Percentiles rank a stretch among this genome's conserved stretches.
These are phyloP conservation scores for Zoysia matrella DNA, from an alignment of 202 grass and related monocot species.

Conservation along the genomic window DNA sequence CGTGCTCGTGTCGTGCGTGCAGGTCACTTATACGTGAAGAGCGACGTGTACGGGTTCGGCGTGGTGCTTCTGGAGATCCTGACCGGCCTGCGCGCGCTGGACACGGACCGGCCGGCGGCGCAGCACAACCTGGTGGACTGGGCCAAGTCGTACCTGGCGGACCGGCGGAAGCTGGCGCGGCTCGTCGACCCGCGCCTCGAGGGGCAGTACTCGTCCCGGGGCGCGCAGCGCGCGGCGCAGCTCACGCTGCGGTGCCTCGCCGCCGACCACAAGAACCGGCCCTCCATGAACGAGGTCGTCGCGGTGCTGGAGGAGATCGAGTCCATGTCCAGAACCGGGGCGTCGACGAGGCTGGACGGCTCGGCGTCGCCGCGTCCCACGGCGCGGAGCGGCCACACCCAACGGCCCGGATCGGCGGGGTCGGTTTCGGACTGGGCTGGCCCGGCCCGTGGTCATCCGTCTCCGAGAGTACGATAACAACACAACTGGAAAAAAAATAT, in stretches of 20 bases:
- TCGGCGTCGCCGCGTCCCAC: slow-evolving; percentile 36
- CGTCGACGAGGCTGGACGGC: neutral
- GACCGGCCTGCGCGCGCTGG: slow-evolving; percentile 70
- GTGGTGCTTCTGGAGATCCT: slow-evolving; percentile 68
- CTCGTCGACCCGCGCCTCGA: slow-evolving; percentile 73
- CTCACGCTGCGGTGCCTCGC: slow-evolving; percentile 64
- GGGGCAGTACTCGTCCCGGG: slow-evolving; percentile 62
- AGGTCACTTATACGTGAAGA: slow-evolving; percentile 93
- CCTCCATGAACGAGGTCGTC: slow-evolving; percentile 75
- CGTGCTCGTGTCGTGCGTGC: neutral
- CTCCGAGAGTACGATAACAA: slow-evolving; percentile 33
- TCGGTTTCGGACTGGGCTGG: slow-evolving; percentile 22
- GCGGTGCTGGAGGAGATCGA: slow-evolving; percentile 60
- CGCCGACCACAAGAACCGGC: slow-evolving; percentile 61
- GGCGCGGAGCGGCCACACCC: slow-evolving; percentile 11
- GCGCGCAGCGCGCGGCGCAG: slow-evolving; percentile 57
- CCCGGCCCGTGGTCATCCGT: slow-evolving; percentile 3
- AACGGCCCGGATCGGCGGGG: slow-evolving; percentile 14
- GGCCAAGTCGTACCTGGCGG: slow-evolving; percentile 60
- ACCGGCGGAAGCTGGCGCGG: slow-evolving; percentile 51
- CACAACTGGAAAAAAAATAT: neutral
- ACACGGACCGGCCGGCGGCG: slow-evolving; percentile 54
- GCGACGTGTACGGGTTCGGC: slow-evolving; percentile 82
- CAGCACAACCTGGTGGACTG: slow-evolving; percentile 73
- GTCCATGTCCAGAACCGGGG: slow-evolving; percentile 28